A percentile compares a stretch with the other conserved stretches of the same genome.
Conservation (phyloP, 2,329 filamentous ascomycete genomes). For the Colletotrichum graminicola region DNA sequence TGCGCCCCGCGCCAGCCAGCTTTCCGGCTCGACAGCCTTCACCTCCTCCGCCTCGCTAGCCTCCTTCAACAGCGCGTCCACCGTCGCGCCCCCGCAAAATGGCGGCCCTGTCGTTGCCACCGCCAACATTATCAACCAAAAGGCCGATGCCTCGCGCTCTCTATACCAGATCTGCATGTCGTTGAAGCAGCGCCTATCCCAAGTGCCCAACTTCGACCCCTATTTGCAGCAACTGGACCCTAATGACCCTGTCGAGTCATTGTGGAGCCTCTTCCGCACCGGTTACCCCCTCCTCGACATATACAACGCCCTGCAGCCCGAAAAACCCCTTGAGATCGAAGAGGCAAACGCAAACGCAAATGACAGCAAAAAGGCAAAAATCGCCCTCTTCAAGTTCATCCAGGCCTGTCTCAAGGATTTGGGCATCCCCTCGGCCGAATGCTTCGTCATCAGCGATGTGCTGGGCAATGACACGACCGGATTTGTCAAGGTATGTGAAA, state of each 20-base stretch:
- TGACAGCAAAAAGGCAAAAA: conserved; percentile 84
- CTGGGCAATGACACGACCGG: conserved; percentile 96
- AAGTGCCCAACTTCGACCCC: conserved; percentile 85
- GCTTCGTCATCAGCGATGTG: conserved; percentile 91
- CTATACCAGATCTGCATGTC: conserved; percentile 96
- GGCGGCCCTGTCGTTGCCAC: conserved; percentile 79
- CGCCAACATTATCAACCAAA: conserved; percentile 96
- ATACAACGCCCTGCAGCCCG: conserved; percentile 86
- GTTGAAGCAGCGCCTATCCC: conserved; percentile 82
- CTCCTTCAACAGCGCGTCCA: conserved; percentile 60
- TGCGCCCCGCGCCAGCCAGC: conserved; percentile 69
- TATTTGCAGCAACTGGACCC: conserved; percentile 80
- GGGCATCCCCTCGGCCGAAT: conserved; percentile 81
- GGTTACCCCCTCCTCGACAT: conserved; percentile 88
- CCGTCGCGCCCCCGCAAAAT: conserved; percentile 57
- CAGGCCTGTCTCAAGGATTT: conserved; percentile 89
- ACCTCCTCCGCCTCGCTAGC: conserved; percentile 65
- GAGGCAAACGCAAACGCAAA: conserved; percentile 64
- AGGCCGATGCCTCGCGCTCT: conserved; percentile 89
- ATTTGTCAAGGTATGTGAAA: conserved; percentile 83
- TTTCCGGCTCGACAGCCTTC: conserved; percentile 71
- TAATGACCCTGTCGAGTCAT: conserved; percentile 83
- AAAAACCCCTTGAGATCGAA: conserved; percentile 75
- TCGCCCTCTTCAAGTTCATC: conserved; percentile 92
- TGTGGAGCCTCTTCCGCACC: conserved; percentile 88